Evolutionary conservation across 805 yeast species (phyloP), one percentile per base, ranked within the genome.

Genomic region (Cyberlindnera sargentensis): DNA sequence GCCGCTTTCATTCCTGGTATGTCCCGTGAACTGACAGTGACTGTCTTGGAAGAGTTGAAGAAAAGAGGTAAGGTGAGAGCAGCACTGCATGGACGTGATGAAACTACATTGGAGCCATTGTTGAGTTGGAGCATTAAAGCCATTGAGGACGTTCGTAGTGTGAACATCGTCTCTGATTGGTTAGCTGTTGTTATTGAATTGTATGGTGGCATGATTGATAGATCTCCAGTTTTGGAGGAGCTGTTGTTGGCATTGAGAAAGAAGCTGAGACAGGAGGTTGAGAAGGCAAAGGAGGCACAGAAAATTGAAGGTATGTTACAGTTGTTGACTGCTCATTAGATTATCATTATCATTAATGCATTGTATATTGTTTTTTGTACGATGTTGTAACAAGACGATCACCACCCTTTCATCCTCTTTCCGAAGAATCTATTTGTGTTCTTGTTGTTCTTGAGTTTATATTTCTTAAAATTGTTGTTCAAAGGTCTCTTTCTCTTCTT

Each of bases 281-380:
- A 73, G 44, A 81, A 84, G 57, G 85, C 96, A 36, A 78, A 78
- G 59, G 96, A 90, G 60, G 95, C 97, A 6, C 84, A 83, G 61
- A 82, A 80, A 60, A 79, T 93, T 36, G 88, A 84, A 56, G 99
- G 99, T 43, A 93, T 93, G 97, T 69, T 93, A 55, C 95, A 88
- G 64, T 65, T 93, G 53, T 71, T 91, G 55, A 82, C 89, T 40
- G 75, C 66, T 47, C 74, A 65, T 41, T 51, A 43, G 32, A 4
- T 31, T 11, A 10, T 20, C n/a, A 37, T 15, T 25, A 37, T 31
- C 11, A 28, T 32, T 15, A 15, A 15, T 15, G 20, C 20, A 15
- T 15, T 15, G 20, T 15, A 15, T 15, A 15, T 15, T 15, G 20
- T 15, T 15, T 15, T 15, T 15, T 15, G 20, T 15, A 15, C 20